These are phyloP conservation scores for Volvox carteri DNA, from an alignment of 163 green algal species.

Conservation along the genomic window DNA sequence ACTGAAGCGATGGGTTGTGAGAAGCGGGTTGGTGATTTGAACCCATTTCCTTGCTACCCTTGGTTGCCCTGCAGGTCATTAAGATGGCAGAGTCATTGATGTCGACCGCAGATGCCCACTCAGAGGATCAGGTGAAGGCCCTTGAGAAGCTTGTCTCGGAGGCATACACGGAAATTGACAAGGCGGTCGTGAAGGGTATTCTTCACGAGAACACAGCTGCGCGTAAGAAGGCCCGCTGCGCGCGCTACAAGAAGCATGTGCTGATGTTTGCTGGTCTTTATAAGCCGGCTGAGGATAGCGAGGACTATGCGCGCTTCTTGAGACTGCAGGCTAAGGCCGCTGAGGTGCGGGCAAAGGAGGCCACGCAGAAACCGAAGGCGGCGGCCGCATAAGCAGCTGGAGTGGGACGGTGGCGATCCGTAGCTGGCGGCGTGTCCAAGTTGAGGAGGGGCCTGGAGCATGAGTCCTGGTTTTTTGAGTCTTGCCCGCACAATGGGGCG, in stretches of 20 bases:
- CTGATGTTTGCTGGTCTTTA: constrained; percentile 68
- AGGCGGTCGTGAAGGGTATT: constrained; percentile 86
- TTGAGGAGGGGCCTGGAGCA: no score
- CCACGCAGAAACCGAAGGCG: constrained; percentile 8
- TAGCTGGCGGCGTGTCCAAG: no score
- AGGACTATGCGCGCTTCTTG: constrained; percentile 56
- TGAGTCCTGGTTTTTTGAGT: no score
- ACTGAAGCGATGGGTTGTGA: not conserved
- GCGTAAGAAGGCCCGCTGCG: constrained; percentile 88
- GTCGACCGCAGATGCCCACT: constrained; percentile 47
- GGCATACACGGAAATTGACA: constrained; percentile 92
- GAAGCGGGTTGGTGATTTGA: no score
- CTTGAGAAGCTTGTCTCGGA: constrained; percentile 82
- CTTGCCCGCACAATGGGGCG: no score
- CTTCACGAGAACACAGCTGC: constrained; percentile 92
- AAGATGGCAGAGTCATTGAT: constrained; percentile 57
- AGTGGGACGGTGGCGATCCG: no score
- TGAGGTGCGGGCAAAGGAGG: constrained; percentile 28
- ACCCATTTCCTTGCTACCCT: no score
- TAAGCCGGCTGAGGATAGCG: constrained; percentile 59
- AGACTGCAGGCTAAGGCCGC: constrained; percentile 56
- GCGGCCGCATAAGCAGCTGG: constrained; percentile 4
- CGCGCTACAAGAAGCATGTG: constrained; percentile 68
- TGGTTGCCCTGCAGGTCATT: constrained; percentile 59
- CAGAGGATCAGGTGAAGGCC: constrained; percentile 79